These are phyloP conservation scores for Curvularia eragrostidis DNA, from an alignment of 2,329 filamentous ascomycete genomes.

Conservation along the genomic window DNA sequence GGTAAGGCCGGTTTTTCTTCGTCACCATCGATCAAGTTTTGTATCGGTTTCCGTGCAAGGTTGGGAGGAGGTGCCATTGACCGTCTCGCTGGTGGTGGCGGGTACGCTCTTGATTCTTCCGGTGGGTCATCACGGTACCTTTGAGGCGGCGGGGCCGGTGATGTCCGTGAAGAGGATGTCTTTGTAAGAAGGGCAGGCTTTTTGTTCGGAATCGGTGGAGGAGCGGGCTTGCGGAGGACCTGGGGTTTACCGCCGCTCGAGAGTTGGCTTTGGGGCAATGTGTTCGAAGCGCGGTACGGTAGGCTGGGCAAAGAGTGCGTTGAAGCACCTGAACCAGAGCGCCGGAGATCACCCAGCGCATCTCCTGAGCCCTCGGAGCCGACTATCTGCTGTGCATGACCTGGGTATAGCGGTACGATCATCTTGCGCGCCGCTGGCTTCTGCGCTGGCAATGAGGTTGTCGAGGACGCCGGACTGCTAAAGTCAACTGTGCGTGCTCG, in stretches of 20 bases:
- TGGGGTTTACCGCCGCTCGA: slow-evolving; percentile 24
- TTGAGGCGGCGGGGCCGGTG: slow-evolving; percentile 19
- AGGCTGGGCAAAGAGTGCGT: slow-evolving; percentile 41
- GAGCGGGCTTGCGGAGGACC: slow-evolving; percentile 44
- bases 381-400: slow-evolving; percentile 28
- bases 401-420: slow-evolving; percentile 39
- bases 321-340: slow-evolving; percentile 35
- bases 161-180: slow-evolving; percentile 12
- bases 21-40: slow-evolving; percentile 29
- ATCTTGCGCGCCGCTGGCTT: slow-evolving; percentile 40
- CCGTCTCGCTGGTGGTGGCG: slow-evolving; percentile 28
- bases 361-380: slow-evolving; percentile 33
- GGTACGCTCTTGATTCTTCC: slow-evolving; percentile 19
- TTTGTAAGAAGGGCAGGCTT: slow-evolving; percentile 40
- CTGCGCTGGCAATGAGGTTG: slow-evolving; percentile 25
- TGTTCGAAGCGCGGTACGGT: slow-evolving; percentile 24
- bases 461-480: slow-evolving; percentile 31
- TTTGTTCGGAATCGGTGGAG: slow-evolving; percentile 43
- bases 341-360: slow-evolving; percentile 28
- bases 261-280: slow-evolving; percentile 10
- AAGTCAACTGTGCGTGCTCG: slow-evolving; percentile 42
- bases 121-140: slow-evolving; percentile 35
- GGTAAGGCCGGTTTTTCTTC: slow-evolving; percentile 39
- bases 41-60: slow-evolving; percentile 24
- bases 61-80: slow-evolving; percentile 34